Evolutionary conservation across 31 red algal species (phyloP).

Genomic region (Endocladia muricata): DNA sequence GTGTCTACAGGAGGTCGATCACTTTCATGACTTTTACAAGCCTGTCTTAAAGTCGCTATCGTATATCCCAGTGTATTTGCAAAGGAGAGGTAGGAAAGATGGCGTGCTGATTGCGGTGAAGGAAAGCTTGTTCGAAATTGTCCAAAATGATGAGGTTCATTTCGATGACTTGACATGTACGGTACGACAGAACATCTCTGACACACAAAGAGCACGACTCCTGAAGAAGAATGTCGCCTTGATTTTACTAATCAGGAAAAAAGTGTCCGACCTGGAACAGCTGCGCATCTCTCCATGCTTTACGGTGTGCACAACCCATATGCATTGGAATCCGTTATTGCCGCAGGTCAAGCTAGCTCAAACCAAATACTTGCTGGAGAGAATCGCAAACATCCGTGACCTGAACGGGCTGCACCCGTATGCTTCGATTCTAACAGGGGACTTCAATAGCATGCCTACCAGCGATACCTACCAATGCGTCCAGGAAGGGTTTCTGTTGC

Average conservation of each 20-base stretch:
- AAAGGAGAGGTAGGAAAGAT: conserved; percentile 35
- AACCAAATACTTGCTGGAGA: conserved; percentile 32
- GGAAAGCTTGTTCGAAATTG: conserved; percentile 17
- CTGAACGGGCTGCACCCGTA: conserved; percentile 9
- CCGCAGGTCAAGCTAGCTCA: conserved; percentile 50
- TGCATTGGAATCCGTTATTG: conserved; percentile 46
- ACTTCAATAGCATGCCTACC: conserved; percentile 33
- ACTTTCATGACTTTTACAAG: conserved; percentile 34
- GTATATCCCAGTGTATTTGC: conserved; percentile 25
- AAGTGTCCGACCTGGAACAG: no score
- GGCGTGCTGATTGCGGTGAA: conserved; percentile 50
- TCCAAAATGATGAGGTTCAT: conserved; percentile 22
- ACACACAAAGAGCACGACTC: neutral
- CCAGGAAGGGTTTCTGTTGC: conserved; percentile 14
- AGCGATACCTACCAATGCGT: conserved; percentile 12
- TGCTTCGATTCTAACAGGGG: conserved; percentile 44
- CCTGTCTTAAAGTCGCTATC: conserved; percentile 9
- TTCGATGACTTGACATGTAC: conserved; percentile 50
- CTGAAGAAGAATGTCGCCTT: conserved; percentile 39
- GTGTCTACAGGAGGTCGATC: conserved; percentile 59
- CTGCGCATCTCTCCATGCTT: neutral
- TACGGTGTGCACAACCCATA: conserved; percentile 38
- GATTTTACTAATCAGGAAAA: conserved; percentile 10
- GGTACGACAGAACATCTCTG: neutral
- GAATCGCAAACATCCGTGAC: conserved; percentile 9